Base-by-base conservation (phyloP, 768 basidiomycete species). In the Mycena olivaceomarginata region DNA sequence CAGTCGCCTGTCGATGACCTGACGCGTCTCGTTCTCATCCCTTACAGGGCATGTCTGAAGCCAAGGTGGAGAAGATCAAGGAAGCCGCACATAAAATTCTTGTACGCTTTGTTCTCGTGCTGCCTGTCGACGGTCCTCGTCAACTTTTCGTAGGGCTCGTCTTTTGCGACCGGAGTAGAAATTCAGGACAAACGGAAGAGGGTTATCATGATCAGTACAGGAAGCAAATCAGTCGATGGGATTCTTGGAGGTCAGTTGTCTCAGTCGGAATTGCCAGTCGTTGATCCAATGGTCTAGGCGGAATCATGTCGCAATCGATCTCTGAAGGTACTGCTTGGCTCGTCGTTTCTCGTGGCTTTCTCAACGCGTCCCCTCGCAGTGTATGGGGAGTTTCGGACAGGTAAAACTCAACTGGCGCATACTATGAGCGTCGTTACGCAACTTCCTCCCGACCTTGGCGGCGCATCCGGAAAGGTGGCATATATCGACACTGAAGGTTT, bases 41-140 rank as follows among this genome's bases (percentile, higher is more conserved):
- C 12, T 8, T 31, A 10, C 72, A 98, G 96, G 98, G 98, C 57
- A 94, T 98, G 91, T 97, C 97, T 4, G 98, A 98, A 81, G 95
- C 98, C 0, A 99, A 99, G 84, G 97, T 99, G 2, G 98, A 99
- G 82, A 99, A 99, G 84, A 96, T 99, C 81, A 98, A 98, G 96
- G 97, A 98, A 88, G 96, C 95, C 9, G 96, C 96, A 11, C 92
- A 95, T 75, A 98, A 97, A 83, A 94, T 97, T 67, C 87, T 96
- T 73, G 97, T 96, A 73, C 73, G 86, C 80, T 62, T 16, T 69
- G 59, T 65, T 41, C 62, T 45, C 64, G 40, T 31, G 9, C n/a
- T 72, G 41, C 22, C 8, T 13, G 22, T 73, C 40, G 39, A 39
- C 45, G 67, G 1, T 60, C 70, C 66, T 74, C 68, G 70, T 46